These are phyloP conservation scores for Hydnomerulius pinastri DNA, from an alignment of 768 basidiomycete genomes.

Conservation along the genomic window DNA sequence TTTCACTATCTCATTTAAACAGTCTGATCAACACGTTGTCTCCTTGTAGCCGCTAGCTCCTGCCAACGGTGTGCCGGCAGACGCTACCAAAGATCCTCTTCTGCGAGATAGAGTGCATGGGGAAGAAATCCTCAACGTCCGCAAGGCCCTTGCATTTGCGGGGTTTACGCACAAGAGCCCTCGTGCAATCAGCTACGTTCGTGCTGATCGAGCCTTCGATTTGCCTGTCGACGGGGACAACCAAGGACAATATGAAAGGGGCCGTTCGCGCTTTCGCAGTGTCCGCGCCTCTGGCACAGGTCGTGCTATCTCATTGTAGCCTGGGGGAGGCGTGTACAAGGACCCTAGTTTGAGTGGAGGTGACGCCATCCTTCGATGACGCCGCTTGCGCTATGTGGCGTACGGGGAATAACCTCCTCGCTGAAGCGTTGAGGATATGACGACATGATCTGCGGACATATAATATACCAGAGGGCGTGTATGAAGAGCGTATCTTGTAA, in stretches of 20 bases:
- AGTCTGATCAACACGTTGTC: conserved; percentile 31
- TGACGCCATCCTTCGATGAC: conserved; percentile 29
- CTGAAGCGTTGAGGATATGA: conserved; percentile 34
- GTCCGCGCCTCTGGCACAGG: conserved; percentile 66
- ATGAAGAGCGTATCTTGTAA: conserved; percentile 11
- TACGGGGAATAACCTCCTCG: conserved; percentile 27
- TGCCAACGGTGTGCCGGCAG: conserved; percentile 80
- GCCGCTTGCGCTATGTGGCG: conserved; percentile 34
- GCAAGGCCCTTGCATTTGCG: conserved; percentile 89
- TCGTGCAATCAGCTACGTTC: conserved; percentile 72
- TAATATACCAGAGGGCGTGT: conserved; percentile 13
- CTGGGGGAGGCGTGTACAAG: conserved; percentile 28
- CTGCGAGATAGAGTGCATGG: conserved; percentile 86
- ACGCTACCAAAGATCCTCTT: conserved; percentile 88
- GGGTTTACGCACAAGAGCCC: conserved; percentile 92
- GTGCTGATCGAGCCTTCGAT: conserved; percentile 74
- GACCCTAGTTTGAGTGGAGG: conserved; percentile 24
- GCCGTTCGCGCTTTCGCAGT: conserved; percentile 64
- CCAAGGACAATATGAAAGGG: conserved; percentile 54
- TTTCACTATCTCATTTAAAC: conserved; percentile 25
- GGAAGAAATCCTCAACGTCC: conserved; percentile 81
- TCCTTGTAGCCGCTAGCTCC: conserved; percentile 79
- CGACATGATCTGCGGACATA: conserved; percentile 30
- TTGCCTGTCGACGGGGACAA: conserved; percentile 52
- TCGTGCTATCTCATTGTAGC: conserved; percentile 83